These are phyloP conservation scores for Aspergillus proliferans DNA, from an alignment of 2,329 filamentous ascomycete genomes.

Conservation along the genomic window DNA sequence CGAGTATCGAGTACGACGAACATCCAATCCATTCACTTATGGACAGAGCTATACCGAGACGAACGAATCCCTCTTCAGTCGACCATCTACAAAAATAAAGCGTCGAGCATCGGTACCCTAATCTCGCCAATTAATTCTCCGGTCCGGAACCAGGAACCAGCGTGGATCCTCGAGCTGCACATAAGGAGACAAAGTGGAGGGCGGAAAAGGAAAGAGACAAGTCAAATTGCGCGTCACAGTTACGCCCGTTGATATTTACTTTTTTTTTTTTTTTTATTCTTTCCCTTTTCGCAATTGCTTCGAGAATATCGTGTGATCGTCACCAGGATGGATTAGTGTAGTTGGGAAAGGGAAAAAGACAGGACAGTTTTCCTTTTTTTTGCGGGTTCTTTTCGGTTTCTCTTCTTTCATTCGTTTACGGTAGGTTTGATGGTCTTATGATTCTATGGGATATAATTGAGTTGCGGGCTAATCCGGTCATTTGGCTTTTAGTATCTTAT, in stretches of 20 bases:
- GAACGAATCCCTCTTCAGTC: no score
- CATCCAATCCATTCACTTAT: no score
- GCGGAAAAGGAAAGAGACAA: not conserved
- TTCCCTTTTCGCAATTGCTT: not conserved
- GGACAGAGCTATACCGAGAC: no score
- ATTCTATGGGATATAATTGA: not conserved
- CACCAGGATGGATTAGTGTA: not conserved
- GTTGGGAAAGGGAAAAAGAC: no score
- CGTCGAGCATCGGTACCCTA: no score
- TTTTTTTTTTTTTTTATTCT: not conserved
- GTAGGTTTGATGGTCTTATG: not conserved
- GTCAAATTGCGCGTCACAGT: not conserved
- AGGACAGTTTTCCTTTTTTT: not conserved
- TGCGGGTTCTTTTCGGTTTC: slow-evolving; percentile 1
- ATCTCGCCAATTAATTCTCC: not conserved
- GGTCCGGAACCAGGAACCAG: not conserved
- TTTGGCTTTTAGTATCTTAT: not conserved
- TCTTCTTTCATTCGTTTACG: not conserved
- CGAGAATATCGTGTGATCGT: not conserved
- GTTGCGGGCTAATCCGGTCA: not conserved
- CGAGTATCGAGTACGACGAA: no score
- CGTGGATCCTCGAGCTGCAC: not conserved
- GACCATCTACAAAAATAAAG: no score
- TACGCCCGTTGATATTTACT: no score
- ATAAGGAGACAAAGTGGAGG: no score